Evolutionary conservation across 352 stramenopile species (phyloP).

Genomic region (Globisporangium polare): DNA sequence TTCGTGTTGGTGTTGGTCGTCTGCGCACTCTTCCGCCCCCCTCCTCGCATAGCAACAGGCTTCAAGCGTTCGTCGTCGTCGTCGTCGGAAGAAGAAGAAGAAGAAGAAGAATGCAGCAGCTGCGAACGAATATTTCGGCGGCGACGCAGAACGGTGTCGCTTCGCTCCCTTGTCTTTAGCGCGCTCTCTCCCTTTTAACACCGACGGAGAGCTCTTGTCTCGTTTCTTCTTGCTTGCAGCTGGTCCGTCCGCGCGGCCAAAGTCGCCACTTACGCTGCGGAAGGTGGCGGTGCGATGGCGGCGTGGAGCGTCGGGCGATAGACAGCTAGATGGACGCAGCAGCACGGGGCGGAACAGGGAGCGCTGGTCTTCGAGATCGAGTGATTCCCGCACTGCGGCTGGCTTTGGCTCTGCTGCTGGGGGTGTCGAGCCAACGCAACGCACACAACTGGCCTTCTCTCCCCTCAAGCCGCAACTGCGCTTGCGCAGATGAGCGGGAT

Average conservation of each 20-base stretch:
- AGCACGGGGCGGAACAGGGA: neutral
- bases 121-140: constrained; percentile 8
- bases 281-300: neutral
- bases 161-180: constrained; percentile 5
- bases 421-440: neutral
- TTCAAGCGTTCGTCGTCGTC: neutral
- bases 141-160: neutral
- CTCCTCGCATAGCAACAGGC: neutral
- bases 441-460: neutral
- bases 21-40: neutral
- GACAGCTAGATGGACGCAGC: too few relatives aligned
- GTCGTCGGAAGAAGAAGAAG: neutral
- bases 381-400: constrained; percentile 1
- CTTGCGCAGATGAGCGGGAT: neutral
- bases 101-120: neutral
- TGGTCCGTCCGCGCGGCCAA: constrained; percentile 3
- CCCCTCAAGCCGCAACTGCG: neutral
- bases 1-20: neutral
- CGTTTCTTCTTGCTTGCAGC: neutral
- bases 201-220: neutral
- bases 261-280: neutral
- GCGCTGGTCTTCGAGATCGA: neutral
- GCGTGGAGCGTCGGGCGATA: neutral
- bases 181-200: constrained; percentile 1
- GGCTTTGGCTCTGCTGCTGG: neutral